Evolutionary conservation across 495 filamentous ascomycete species (phyloP).

Genomic region (Rostrohypoxylon terebratum): DNA sequence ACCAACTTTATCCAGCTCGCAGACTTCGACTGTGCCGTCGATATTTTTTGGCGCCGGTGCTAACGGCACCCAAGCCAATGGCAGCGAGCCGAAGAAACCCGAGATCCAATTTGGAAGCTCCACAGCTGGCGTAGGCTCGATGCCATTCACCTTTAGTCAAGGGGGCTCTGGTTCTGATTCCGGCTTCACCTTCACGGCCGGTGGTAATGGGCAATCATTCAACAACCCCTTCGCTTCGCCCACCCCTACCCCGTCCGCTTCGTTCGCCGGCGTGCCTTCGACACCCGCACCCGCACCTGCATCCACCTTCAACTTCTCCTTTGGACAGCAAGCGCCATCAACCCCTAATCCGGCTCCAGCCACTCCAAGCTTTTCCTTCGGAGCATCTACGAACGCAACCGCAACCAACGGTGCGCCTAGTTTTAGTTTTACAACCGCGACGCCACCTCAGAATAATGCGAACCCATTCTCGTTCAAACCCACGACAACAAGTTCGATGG

Average conservation of each 20-base stretch:
- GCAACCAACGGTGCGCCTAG: slow-evolving; percentile 39
- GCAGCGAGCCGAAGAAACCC: slow-evolving; percentile 33
- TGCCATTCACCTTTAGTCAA: slow-evolving; percentile 46
- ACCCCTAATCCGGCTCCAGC: slow-evolving; percentile 45
- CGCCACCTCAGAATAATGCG: slow-evolving; percentile 26
- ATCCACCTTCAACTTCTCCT: slow-evolving; percentile 53
- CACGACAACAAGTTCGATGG: slow-evolving; percentile 18
- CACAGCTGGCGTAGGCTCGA: slow-evolving; percentile 13
- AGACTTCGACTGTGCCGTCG: slow-evolving; percentile 25
- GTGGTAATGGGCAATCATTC: slow-evolving; percentile 46
- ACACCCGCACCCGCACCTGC: slow-evolving; percentile 50
- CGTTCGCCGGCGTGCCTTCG: slow-evolving; percentile 43
- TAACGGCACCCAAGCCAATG: slow-evolving; percentile 23
- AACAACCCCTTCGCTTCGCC: slow-evolving; percentile 58
- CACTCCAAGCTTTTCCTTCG: slow-evolving; percentile 33
- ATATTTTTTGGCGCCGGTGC: slow-evolving; percentile 35
- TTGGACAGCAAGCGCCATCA: slow-evolving; percentile 40
- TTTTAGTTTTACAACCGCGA: slow-evolving; percentile 46
- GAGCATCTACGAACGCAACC: slow-evolving; percentile 24
- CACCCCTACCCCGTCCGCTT: slow-evolving; percentile 23
- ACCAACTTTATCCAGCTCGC: slow-evolving; percentile 10
- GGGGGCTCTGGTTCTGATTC: slow-evolving; percentile 14
- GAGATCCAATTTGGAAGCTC: slow-evolving; percentile 43
- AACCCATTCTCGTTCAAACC: slow-evolving; percentile 42
- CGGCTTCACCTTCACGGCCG: slow-evolving; percentile 57